Evolutionary conservation across 75 land plant genomes (phyloP), one percentile per base, ranked within the genome.

Genomic region (Cupressus sempervirens): DNA sequence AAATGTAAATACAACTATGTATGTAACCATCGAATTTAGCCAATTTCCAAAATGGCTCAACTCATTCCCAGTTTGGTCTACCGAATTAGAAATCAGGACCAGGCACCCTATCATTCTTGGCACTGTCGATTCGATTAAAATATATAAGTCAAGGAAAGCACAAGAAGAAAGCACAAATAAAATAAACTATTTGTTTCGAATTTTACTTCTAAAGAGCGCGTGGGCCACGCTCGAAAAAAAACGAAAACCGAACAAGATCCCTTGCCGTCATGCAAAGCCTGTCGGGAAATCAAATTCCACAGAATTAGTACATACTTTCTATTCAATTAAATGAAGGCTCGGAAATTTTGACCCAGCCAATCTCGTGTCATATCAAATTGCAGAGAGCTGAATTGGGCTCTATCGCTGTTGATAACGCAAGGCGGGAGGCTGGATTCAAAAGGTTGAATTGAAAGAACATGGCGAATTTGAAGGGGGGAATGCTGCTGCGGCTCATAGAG

Each of bases 401-500:
- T 6, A 20, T 62, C 26, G 7, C 26, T 62, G 67, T 62, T 62
- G n/a, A 62, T 26, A 3, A 29, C 35, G 32, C 3, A 11, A 72
- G 34, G 74, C 74, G 74, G 74, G 32, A 30, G 32, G 35, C 74
- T 3, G 34, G 32, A 13, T 72, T 72, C 74, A 72, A 72, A 72
- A 30, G 35, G 1, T 3, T 11, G 35, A 62, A 20, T 56, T 20
- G 29, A 23, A 62, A 5, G 7, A 9, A 11, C 56, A 93, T 93
- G 93, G 94, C 98, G 56, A 62, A 88, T 10, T 54, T 94, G 54
- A 90, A 93, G 26, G 95, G 95, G 0, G 96, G 98, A 11, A 88
- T 96, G 65, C 90, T 94, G 10, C 30, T 93, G 86, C 94, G 94
- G 90, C 94, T 96, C 14, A 87, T 96, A 13, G 76, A 94, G 43